Evolutionary conservation across 2,329 filamentous ascomycete species (phyloP).

Genomic region (Fusarium pseudograminearum): DNA sequence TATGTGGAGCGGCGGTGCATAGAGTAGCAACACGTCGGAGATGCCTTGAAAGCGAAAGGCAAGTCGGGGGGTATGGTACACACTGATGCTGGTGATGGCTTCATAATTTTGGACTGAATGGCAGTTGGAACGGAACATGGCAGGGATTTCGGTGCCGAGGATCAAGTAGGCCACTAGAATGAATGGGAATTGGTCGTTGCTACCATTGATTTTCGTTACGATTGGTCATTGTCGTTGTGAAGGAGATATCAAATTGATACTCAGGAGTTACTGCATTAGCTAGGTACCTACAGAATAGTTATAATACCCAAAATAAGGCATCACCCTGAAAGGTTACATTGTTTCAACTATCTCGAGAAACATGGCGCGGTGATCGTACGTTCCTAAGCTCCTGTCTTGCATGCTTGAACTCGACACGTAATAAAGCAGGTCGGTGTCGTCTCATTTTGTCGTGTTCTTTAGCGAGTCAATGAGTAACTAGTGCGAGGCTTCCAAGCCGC

Average conservation of each 20-base stretch:
- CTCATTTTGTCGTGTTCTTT: neutral
- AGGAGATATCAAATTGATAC: neutral
- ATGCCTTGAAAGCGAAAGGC: neutral
- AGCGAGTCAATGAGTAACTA: neutral
- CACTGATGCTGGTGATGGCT: neutral
- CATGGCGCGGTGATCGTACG: neutral
- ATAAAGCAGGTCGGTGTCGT: conserved; percentile 4
- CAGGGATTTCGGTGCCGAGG: conserved; percentile 7
- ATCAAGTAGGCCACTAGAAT: conserved; percentile 37
- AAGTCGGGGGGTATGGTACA: neutral
- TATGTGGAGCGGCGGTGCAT: neutral
- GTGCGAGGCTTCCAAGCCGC: conserved; percentile 1
- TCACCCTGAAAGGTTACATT: neutral
- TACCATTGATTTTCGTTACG: neutral
- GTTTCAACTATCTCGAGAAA: neutral
- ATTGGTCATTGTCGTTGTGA: neutral
- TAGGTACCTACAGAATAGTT: neutral
- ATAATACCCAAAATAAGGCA: neutral
- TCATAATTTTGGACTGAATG: neutral
- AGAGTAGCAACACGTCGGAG: neutral
- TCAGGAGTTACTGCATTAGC: neutral
- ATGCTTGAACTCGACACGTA: conserved; percentile 3
- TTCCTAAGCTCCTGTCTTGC: neutral
- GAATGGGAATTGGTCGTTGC: conserved; percentile 30
- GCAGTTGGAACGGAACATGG: neutral